Percentiles rank a stretch among this genome's conserved stretches.
phyloP scores from a whole-genome alignment of 2,329 filamentous ascomycete genomes.

The Fusarium scirpi region DNA sequence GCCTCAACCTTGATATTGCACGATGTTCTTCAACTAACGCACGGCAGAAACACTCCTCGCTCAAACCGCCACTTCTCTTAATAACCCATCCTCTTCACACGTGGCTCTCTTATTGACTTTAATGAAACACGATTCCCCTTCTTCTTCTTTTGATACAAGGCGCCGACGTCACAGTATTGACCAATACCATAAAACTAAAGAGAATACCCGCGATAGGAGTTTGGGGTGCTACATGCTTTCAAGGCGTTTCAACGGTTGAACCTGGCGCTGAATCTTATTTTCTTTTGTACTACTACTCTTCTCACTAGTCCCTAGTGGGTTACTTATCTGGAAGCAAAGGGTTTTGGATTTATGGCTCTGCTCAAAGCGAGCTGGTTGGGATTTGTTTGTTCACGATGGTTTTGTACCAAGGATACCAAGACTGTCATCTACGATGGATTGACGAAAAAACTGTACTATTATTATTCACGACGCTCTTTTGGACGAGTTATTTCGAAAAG shows the following conservation, averaged over 20 bases:
- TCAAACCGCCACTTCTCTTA: constrained; percentile 59
- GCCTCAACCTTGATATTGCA: constrained; percentile 41
- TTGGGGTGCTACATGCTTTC: constrained; percentile 23
- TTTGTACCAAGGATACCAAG: constrained; percentile 39
- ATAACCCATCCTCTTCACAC: constrained; percentile 10
- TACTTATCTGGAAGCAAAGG: constrained; percentile 27
- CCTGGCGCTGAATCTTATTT: constrained; percentile 24
- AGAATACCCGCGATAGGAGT: constrained; percentile 37
- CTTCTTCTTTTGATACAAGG: constrained; percentile 12
- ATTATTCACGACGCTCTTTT: constrained; percentile 49
- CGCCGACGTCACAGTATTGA: constrained; percentile 26
- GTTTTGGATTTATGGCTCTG: constrained; percentile 16
- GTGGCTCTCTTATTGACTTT: constrained; percentile 20
- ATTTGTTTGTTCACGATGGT: constrained; percentile 23
- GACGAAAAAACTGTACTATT: constrained; percentile 44
- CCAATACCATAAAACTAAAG: constrained; percentile 36
- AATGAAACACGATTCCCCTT: constrained; percentile 43
- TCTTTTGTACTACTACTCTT: constrained; percentile 54
- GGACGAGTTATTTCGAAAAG: constrained; percentile 25
- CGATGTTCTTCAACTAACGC: neutral
- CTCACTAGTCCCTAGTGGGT: constrained; percentile 30
- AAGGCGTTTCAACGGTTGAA: constrained; percentile 24
- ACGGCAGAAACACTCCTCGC: constrained; percentile 56
- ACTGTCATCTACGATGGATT: constrained; percentile 42
- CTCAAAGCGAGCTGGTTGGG: constrained; percentile 16